These are phyloP conservation scores for Diaporthe batatas DNA, from an alignment of 2,329 filamentous ascomycete species.

Conservation along the genomic window DNA sequence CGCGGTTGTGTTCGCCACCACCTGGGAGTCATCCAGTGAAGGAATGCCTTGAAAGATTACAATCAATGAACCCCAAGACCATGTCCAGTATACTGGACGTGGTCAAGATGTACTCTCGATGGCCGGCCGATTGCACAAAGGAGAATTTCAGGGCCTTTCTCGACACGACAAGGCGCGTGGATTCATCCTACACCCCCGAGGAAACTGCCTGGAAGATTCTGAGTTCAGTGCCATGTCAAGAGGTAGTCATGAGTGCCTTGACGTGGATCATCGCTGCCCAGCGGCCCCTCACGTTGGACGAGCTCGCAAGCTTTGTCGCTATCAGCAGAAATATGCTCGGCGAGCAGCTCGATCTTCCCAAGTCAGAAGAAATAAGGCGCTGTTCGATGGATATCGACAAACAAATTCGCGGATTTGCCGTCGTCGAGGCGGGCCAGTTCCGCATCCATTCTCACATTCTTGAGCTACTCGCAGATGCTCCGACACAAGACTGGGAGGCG, in stretches of 20 bases:
- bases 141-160: not conserved
- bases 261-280: not conserved
- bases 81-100: not conserved
- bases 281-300: not conserved
- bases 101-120: not conserved
- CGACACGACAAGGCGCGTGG: not conserved
- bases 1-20: not conserved
- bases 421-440: not conserved
- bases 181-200: not conserved
- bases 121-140: not conserved
- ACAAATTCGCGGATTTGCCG: not conserved
- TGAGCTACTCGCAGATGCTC: not conserved
- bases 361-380: not conserved
- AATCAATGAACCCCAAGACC: not conserved
- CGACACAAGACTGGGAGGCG: not conserved
- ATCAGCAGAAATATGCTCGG: not conserved
- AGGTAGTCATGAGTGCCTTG: not conserved
- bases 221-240: not conserved
- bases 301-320: not conserved
- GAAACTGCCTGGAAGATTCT: not conserved
- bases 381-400: not conserved
- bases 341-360: not conserved
- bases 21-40: not conserved
- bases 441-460: not conserved
- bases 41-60: not conserved